Conservation (phyloP, 805 yeast species). For the Candida boleticola region DNA sequence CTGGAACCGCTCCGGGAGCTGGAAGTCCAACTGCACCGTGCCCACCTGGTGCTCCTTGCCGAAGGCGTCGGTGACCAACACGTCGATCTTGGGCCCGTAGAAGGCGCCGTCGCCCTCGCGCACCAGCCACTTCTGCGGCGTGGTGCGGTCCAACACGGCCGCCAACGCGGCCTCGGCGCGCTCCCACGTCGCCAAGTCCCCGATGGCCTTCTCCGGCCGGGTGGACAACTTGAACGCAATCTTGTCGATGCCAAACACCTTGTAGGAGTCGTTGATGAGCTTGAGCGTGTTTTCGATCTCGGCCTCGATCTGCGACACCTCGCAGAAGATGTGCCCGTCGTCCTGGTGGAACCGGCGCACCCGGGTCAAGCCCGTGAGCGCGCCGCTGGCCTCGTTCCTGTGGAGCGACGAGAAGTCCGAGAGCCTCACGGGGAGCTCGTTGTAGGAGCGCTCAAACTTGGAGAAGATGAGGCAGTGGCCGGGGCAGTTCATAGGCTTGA, state of each 20-base stretch:
- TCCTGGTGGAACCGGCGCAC: conserved; percentile 97
- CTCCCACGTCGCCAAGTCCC: conserved; percentile 76
- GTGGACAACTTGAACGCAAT: conserved; percentile 72
- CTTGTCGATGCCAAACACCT: conserved; percentile 55
- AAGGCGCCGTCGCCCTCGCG: conserved; percentile 96
- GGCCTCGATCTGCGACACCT: conserved; percentile 64
- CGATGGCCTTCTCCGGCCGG: conserved; percentile 80
- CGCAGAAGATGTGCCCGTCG: conserved; percentile 95
- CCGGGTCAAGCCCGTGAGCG: conserved; percentile 86
- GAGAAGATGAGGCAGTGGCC: conserved; percentile 88
- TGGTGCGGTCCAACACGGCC: conserved; percentile 49
- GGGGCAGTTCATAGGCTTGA: conserved; percentile 95
- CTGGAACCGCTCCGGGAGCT: conserved; percentile 81
- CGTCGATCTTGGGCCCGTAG: conserved; percentile 95
- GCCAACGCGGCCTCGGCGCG: conserved; percentile 71
- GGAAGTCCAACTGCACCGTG: conserved; percentile 93
- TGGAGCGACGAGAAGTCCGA: conserved; percentile 92
- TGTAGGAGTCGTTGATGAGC: conserved; percentile 73
- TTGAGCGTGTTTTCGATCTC: conserved; percentile 75
- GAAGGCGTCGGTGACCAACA: conserved; percentile 74
- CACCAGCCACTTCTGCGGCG: conserved; percentile 57
- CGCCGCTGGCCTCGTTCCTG: conserved; percentile 93
- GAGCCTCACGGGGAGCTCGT: conserved; percentile 80
- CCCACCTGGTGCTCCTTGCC: conserved; percentile 91
- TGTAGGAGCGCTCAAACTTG: conserved; percentile 72